Base-by-base conservation (phyloP, 495 filamentous ascomycete species). In the Halenospora varia region DNA sequence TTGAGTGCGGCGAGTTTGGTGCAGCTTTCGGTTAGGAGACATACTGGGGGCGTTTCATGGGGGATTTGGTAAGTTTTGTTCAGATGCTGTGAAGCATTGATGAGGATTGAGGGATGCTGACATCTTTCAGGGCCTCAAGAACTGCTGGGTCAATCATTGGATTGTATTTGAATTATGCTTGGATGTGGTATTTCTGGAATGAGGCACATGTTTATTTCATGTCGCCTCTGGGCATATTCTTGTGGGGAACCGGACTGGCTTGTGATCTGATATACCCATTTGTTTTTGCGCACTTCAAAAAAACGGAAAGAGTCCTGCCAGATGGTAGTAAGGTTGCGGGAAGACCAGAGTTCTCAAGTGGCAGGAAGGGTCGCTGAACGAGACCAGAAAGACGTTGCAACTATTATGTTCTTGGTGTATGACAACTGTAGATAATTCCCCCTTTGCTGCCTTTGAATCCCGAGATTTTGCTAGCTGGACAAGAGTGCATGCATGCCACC, bases 1-100 rank as follows among this genome's bases (percentile, higher is more conserved):
- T 29, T 66, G 17, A 66, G 64, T 50, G 61, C 45, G 6, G 60
- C 62, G 18, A 67, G 69, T 51, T 61, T 78, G 48, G 63, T 59
- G 23, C 75, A 76, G 62, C 53, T 77, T 29, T 15, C 66, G 2
- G 53, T 67, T 13, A 51, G 74, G 25, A 64, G 64, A 19, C 72
- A 76, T 58, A 71, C 72, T 42, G 71, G 74, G 9, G 75, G 75
- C 15, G 68, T 68, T 15, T 64, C 65, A 20, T 77, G 71, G 61
- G 57, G 47, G 0, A 75, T 76, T 44, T 78, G 75, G 73, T 74
- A 47, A 65, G 72, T 66, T 52, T 17, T 46, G 18, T 41, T 2
- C 25, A 53, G 25, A 8, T 40, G 4, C 13, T 35, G 4, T 35
- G 29, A 35, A 6, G 29, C 47, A 29, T 44, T 39, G 11, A 17